Conservation (phyloP, 352 stramenopile species). For the Pythium vanterpoolii region DNA sequence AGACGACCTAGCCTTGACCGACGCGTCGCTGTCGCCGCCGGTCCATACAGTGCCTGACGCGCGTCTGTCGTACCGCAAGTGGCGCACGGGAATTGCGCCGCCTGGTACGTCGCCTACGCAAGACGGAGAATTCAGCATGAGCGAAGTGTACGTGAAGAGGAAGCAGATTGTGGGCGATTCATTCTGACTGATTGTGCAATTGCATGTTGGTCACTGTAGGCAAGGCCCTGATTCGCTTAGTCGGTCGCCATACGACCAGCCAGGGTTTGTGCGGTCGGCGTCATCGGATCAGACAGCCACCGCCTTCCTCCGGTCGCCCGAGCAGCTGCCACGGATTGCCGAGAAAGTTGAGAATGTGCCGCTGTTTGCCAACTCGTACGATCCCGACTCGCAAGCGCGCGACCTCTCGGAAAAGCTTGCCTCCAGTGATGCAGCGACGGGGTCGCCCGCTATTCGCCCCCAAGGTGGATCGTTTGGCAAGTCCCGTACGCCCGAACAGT, state of each 20-base stretch:
- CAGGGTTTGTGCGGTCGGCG: slow-evolving; percentile 23
- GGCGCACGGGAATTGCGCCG: slow-evolving; percentile 46
- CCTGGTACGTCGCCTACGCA: slow-evolving; percentile 12
- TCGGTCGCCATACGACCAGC: slow-evolving; percentile 59
- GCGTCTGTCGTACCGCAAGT: slow-evolving; percentile 75
- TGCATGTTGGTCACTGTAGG: slow-evolving; percentile 12
- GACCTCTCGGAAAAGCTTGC: slow-evolving; percentile 65
- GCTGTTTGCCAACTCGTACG: slow-evolving; percentile 50
- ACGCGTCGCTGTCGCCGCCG: slow-evolving; percentile 42
- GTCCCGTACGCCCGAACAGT: slow-evolving; percentile 22
- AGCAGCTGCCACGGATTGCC: slow-evolving; percentile 63
- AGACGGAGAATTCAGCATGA: slow-evolving; percentile 35
- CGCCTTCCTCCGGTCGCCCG: slow-evolving; percentile 32
- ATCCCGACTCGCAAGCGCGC: slow-evolving; percentile 50
- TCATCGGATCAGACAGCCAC: slow-evolving; percentile 11
- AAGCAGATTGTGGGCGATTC: not conserved
- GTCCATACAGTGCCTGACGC: slow-evolving; percentile 57
- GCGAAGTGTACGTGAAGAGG: slow-evolving; percentile 43
- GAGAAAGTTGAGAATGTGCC: slow-evolving; percentile 64
- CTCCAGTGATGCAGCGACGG: slow-evolving; percentile 25
- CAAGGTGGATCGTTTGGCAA: slow-evolving; percentile 69
- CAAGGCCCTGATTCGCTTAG: slow-evolving; percentile 47
- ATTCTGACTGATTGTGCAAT: not conserved
- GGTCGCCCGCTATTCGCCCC: slow-evolving; percentile 15
- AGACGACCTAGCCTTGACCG: slow-evolving; percentile 54